Conservation (phyloP, 139 green algal species). For the Picochlorum costavermella region DNA sequence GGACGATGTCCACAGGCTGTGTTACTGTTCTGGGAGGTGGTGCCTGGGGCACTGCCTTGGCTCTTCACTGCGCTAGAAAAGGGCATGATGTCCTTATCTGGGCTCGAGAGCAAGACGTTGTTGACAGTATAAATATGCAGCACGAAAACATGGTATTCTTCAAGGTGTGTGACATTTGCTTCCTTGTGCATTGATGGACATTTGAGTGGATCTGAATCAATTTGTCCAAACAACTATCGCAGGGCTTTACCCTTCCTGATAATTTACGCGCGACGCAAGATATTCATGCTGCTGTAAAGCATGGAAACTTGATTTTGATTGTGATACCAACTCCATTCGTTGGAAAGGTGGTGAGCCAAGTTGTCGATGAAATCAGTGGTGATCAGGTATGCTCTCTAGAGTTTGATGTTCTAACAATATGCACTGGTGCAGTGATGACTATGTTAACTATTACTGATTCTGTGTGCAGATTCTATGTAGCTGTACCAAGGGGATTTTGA, state of each 20-base stretch:
- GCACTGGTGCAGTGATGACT: too few species aligned
- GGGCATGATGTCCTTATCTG: conserved; percentile 61
- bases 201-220: neutral
- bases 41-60: conserved; percentile 72
- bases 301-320: conserved; percentile 62
- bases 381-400: conserved; percentile 31
- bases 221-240: conserved; percentile 14
- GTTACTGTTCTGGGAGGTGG: conserved; percentile 45
- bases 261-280: conserved; percentile 38
- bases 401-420: too few species aligned
- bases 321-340: conserved; percentile 77
- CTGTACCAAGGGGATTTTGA: conserved; percentile 31
- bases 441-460: too few species aligned
- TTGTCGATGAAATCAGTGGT: conserved; percentile 17
- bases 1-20: neutral
- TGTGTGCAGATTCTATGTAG: neutral
- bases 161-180: conserved; percentile 14
- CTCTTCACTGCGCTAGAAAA: conserved; percentile 48
- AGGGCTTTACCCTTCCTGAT: conserved; percentile 37
- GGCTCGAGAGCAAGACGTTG: conserved; percentile 55
- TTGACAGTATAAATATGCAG: conserved; percentile 49
- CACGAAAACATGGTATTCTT: conserved; percentile 56
- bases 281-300: conserved; percentile 28
- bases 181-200: too few species aligned
- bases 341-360: conserved; percentile 32